Conservation (phyloP, 1,139 yeast genomes). For the Pichia sp. region DNA sequence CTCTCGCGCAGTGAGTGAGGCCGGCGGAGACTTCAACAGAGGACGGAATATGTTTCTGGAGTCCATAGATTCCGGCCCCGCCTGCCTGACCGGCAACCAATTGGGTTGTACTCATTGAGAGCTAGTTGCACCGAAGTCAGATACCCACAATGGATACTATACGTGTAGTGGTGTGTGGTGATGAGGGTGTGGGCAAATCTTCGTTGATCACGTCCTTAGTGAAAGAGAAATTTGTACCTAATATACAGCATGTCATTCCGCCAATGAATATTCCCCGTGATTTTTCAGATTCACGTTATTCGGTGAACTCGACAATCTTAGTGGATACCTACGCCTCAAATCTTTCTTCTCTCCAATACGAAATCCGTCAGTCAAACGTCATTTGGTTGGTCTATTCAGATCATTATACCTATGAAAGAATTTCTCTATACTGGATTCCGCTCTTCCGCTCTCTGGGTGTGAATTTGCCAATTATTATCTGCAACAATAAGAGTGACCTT, state of each 20-base stretch:
- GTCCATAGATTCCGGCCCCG: neutral
- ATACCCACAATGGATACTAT: constrained; percentile 38
- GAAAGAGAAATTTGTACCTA: constrained; percentile 73
- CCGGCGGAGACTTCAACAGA: neutral
- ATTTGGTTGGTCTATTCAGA: constrained; percentile 91
- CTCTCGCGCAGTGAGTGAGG: neutral
- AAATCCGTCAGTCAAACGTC: constrained; percentile 81
- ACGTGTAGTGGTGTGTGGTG: constrained; percentile 91
- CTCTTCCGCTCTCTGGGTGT: constrained; percentile 88
- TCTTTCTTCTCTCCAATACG: constrained; percentile 55
- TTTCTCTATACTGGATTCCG: constrained; percentile 92
- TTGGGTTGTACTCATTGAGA: neutral
- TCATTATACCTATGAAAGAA: constrained; percentile 88
- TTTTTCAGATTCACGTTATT: constrained; percentile 51
- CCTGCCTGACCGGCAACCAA: too few species aligned
- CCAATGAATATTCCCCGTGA: constrained; percentile 76
- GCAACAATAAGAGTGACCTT: constrained; percentile 76
- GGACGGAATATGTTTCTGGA: neutral
- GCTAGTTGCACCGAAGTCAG: neutral
- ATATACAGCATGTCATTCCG: constrained; percentile 72
- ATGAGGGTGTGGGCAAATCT: constrained; percentile 84
- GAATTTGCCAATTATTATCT: constrained; percentile 82
- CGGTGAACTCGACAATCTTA: constrained; percentile 66
- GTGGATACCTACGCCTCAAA: constrained; percentile 79
- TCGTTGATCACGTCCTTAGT: constrained; percentile 72